Conservation (phyloP, 257 asterid species). For the Jasminum sambac region DNA sequence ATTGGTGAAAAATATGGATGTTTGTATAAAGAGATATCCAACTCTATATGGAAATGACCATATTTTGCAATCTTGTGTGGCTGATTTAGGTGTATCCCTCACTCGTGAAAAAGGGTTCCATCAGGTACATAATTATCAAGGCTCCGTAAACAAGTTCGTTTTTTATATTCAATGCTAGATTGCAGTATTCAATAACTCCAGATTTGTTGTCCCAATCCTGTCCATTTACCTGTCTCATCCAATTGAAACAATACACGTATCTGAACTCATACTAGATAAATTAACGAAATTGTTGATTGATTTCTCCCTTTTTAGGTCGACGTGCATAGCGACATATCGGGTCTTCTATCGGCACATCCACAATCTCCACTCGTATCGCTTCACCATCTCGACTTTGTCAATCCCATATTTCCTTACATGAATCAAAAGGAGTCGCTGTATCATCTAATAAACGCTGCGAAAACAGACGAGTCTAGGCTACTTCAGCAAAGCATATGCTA, state of each 20-base stretch:
- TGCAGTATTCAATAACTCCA: no score
- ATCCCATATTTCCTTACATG: conserved; percentile 34
- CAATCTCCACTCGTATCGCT: conserved; percentile 34
- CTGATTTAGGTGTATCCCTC: conserved; percentile 46
- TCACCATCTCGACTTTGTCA: conserved; percentile 35
- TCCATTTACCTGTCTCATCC: no score
- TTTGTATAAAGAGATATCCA: conserved; percentile 42
- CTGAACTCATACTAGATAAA: neutral
- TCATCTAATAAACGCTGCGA: conserved; percentile 33
- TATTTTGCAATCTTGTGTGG: conserved; percentile 41
- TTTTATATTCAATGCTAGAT: no score
- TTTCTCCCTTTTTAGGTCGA: conserved; percentile 25
- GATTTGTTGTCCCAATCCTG: no score
- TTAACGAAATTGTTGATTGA: neutral
- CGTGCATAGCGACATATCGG: conserved; percentile 33
- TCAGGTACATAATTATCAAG: conserved; percentile 37
- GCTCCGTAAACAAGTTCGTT: no score
- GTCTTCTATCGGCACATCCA: conserved; percentile 35
- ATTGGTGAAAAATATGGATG: conserved; percentile 34
- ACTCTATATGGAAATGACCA: conserved; percentile 39
- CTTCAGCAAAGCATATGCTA: conserved; percentile 41
- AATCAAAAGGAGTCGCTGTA: conserved; percentile 13
- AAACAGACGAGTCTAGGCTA: conserved; percentile 30
- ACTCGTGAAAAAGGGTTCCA: conserved; percentile 44
- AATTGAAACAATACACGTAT: no score